Evolutionary conservation across 208 protist genomes (phyloP).

Genomic region (Endotrypanum monterogeii): DNA sequence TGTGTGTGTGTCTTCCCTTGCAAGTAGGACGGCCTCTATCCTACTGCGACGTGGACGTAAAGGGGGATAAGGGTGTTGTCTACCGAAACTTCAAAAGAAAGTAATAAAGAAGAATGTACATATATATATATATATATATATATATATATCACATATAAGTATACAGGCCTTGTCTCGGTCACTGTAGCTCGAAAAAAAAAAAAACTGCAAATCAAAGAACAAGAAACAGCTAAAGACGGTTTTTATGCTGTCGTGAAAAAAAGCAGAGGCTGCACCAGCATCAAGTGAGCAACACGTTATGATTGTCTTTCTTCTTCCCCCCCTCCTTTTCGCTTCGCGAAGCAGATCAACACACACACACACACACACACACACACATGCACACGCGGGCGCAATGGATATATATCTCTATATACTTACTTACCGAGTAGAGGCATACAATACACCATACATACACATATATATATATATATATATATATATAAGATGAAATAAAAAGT

Average conservation of each 20-base stretch:
- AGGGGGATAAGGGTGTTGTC: background rate
- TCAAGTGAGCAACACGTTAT: background rate
- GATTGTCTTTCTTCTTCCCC: background rate
- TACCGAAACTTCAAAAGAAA: background rate
- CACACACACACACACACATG: background rate
- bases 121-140: too few relatives aligned
- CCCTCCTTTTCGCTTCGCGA: background rate
- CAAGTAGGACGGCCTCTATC: background rate
- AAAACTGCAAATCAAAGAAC: background rate
- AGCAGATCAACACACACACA: background rate
- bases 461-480: background rate
- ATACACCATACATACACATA: background rate
- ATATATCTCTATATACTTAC: background rate
- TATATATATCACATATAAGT: too few relatives aligned
- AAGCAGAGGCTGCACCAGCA: background rate
- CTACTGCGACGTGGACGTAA: background rate
- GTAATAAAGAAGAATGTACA: background rate
- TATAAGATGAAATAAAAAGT: background rate
- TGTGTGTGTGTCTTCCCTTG: too few relatives aligned
- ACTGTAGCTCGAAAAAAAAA: background rate
- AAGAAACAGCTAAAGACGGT: background rate
- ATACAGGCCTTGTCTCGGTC: background rate
- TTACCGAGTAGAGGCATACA: too few relatives aligned
- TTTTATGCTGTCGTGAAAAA: background rate
- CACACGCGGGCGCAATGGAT: too few relatives aligned